Conservation (phyloP, 805 yeast species). For the Candida broadrunensis region DNA sequence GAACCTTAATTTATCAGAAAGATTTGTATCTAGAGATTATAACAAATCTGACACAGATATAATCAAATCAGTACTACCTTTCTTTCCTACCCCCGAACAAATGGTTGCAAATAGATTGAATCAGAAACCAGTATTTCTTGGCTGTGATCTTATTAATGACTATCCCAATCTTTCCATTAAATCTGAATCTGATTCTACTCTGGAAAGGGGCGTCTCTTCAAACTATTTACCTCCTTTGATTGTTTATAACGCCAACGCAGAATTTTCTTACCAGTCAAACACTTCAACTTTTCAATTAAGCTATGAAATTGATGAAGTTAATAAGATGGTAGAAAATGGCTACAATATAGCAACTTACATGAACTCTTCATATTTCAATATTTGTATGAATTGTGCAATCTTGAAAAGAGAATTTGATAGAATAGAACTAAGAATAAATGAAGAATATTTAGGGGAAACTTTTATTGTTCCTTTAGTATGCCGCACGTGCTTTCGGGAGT, state of each 20-base stretch:
- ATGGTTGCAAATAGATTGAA: slow-evolving; percentile 16
- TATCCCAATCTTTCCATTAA: slow-evolving; percentile 9
- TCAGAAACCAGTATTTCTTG: slow-evolving; percentile 36
- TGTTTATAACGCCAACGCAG: slow-evolving; percentile 48
- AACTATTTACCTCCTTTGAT: slow-evolving; percentile 49
- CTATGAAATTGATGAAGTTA: slow-evolving; percentile 43
- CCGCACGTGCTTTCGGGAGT: slow-evolving; percentile 13
- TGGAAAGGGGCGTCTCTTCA: background rate
- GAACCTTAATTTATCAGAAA: background rate
- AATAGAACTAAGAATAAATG: slow-evolving; percentile 4
- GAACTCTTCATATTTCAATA: slow-evolving; percentile 41
- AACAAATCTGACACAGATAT: background rate
- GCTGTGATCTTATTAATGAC: slow-evolving; percentile 36
- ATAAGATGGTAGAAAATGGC: slow-evolving; percentile 50
- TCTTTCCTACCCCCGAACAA: slow-evolving; percentile 27
- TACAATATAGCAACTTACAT: slow-evolving; percentile 46
- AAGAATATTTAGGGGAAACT: background rate
- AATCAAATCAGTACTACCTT: slow-evolving; percentile 28
- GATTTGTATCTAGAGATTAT: background rate
- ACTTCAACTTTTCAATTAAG: slow-evolving; percentile 58
- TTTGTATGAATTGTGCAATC: slow-evolving; percentile 58
- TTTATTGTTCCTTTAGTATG: slow-evolving; percentile 14
- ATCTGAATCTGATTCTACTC: background rate
- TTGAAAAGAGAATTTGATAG: slow-evolving; percentile 51
- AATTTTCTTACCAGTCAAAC: slow-evolving; percentile 44